Percentiles rank a stretch among this genome's conserved stretches.
Evolutionary conservation across 257 asterid species (phyloP).

Genomic region (Hygrophila difformis): DNA sequence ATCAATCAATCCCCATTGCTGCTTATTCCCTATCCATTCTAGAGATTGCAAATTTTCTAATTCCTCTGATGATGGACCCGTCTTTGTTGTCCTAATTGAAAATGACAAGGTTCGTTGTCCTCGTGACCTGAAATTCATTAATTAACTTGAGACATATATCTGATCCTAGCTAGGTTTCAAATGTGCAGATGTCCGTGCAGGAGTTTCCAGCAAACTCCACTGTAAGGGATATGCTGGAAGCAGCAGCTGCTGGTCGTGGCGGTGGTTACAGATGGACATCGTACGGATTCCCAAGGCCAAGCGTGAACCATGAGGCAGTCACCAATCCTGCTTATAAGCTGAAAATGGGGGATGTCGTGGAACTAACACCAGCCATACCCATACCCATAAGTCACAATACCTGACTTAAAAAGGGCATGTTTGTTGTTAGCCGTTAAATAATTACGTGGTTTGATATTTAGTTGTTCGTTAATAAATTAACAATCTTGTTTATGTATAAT

Average conservation of each 20-base stretch:
- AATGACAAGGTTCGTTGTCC: constrained; percentile 82
- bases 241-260: constrained; percentile 46
- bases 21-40: constrained; percentile 78
- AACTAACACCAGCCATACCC: constrained; percentile 84
- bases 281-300: constrained; percentile 70
- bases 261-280: constrained; percentile 57
- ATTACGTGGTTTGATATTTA: too few relatives aligned
- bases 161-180: too few relatives aligned
- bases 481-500: too few relatives aligned
- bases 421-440: too few relatives aligned
- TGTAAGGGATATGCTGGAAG: constrained; percentile 61
- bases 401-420: too few relatives aligned
- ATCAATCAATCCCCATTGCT: constrained; percentile 49
- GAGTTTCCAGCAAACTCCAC: too few relatives aligned
- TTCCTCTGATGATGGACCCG: constrained; percentile 72
- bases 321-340: constrained; percentile 65
- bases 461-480: too few relatives aligned
- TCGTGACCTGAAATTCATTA: too few relatives aligned
- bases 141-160: too few relatives aligned
- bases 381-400: too few relatives aligned
- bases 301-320: constrained; percentile 58
- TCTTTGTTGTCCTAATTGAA: constrained; percentile 70
- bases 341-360: too few relatives aligned
- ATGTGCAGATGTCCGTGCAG: constrained; percentile 97
- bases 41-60: constrained; percentile 64